Conservation (phyloP, 2,329 filamentous ascomycete species). For the Nemania bipapillata region DNA sequence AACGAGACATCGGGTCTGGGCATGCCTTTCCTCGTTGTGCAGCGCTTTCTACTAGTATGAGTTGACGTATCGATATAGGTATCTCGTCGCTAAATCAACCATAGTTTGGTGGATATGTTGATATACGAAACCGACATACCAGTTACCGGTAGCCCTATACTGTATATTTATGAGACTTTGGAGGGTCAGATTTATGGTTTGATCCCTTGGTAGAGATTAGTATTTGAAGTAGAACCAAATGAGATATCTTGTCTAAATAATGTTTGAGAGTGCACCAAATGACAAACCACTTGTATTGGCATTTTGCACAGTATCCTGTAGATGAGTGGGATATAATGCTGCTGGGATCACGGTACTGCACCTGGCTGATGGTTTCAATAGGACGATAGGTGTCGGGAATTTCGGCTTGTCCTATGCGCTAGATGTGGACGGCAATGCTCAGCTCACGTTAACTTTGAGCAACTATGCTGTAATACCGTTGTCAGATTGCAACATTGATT, state of each 20-base stretch:
- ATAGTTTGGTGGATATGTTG: neutral
- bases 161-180: too few species aligned
- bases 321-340: neutral
- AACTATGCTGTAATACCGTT: conserved; percentile 19
- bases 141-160: neutral
- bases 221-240: neutral
- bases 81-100: neutral
- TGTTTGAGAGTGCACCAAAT: neutral
- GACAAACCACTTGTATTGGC: neutral
- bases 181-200: neutral
- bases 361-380: neutral
- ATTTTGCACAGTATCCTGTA: too few species aligned
- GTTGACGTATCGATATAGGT: neutral
- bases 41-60: neutral
- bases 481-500: conserved; percentile 32
- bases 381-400: neutral
- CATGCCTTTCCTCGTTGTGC: neutral
- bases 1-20: neutral
- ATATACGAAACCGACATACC: neutral
- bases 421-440: neutral
- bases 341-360: neutral
- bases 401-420: neutral
- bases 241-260: neutral
- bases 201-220: neutral
- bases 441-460: neutral